A percentile compares a stretch with the other conserved stretches of the same genome.
phyloP scores from a whole-genome alignment of 2,329 filamentous ascomycete genomes.

The Ophiobolus disseminans region DNA sequence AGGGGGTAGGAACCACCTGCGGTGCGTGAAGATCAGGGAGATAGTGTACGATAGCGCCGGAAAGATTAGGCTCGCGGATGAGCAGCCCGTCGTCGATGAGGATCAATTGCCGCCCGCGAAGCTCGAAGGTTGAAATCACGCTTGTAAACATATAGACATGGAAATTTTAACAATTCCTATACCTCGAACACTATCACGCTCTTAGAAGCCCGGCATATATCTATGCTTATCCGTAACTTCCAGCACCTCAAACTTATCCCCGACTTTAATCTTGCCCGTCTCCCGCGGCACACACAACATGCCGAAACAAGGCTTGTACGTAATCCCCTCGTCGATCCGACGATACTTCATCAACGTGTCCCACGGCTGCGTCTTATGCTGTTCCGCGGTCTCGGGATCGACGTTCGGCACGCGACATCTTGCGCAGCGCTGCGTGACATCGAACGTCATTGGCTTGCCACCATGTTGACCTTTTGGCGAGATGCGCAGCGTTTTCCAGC shows the following conservation, averaged over 20 bases:
- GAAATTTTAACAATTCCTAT: not conserved
- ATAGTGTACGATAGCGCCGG: conserved; percentile 74
- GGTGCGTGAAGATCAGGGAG: conserved; percentile 77
- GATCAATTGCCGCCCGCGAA: not conserved
- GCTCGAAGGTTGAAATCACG: not conserved
- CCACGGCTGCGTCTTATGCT: conserved; percentile 67
- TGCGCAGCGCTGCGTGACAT: conserved; percentile 66
- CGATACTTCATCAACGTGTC: conserved; percentile 67
- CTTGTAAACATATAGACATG: no score
- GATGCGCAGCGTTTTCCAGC: conserved; percentile 66
- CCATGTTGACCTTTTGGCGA: conserved; percentile 11
- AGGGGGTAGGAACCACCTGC: conserved; percentile 72
- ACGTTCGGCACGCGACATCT: conserved; percentile 71
- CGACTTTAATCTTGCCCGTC: conserved; percentile 63
- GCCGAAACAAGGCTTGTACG: conserved; percentile 71
- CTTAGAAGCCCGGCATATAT: conserved; percentile 54
- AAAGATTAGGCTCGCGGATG: conserved; percentile 58
- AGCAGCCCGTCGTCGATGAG: conserved; percentile 36
- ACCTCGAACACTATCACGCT: not conserved
- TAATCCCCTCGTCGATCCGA: conserved; percentile 65
- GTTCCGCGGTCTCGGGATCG: conserved; percentile 66
- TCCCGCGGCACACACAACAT: conserved; percentile 69
- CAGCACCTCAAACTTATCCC: conserved; percentile 65
- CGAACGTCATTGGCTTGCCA: conserved; percentile 53
- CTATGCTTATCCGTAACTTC: conserved; percentile 65